Evolutionary conservation across 768 basidiomycete genomes (phyloP).

Genomic region (Serendipita sp.): DNA sequence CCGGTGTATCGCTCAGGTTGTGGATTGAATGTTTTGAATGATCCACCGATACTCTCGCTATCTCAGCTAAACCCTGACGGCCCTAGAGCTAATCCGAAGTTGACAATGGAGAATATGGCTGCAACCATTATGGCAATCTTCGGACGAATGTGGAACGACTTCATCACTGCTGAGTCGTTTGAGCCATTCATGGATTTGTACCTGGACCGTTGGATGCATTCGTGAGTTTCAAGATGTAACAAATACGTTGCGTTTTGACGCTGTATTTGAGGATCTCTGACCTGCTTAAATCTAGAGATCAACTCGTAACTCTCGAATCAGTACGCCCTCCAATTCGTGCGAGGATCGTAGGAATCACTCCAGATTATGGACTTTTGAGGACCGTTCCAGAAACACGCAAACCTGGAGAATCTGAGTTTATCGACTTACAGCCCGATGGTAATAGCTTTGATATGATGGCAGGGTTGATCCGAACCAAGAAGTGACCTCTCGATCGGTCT

Average conservation of each 20-base stretch:
- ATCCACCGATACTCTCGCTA: constrained; percentile 68
- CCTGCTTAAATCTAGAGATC: constrained; percentile 36
- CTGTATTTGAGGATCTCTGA: background rate
- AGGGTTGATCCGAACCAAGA: constrained; percentile 55
- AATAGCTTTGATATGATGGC: constrained; percentile 95
- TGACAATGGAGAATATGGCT: constrained; percentile 59
- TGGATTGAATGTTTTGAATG: constrained; percentile 75
- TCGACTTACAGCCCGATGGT: constrained; percentile 92
- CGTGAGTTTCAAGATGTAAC: constrained; percentile 45
- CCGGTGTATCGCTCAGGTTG: constrained; percentile 38
- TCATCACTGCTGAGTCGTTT: constrained; percentile 59
- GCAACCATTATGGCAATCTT: constrained; percentile 65
- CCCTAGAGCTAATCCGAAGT: constrained; percentile 18
- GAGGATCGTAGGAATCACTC: constrained; percentile 72
- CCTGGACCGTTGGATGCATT: constrained; percentile 74
- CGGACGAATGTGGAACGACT: constrained; percentile 60
- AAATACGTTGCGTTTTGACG: background rate
- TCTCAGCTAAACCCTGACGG: constrained; percentile 39
- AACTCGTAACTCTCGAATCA: constrained; percentile 69
- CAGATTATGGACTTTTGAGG: constrained; percentile 73
- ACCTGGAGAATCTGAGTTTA: constrained; percentile 30
- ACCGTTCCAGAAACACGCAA: constrained; percentile 46
- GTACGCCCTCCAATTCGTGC: constrained; percentile 51
- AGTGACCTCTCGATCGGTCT: constrained; percentile 7
- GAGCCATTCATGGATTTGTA: constrained; percentile 69